Evolutionary conservation across 352 stramenopile species (phyloP).

Genomic region (Globisporangium abappressorium): DNA sequence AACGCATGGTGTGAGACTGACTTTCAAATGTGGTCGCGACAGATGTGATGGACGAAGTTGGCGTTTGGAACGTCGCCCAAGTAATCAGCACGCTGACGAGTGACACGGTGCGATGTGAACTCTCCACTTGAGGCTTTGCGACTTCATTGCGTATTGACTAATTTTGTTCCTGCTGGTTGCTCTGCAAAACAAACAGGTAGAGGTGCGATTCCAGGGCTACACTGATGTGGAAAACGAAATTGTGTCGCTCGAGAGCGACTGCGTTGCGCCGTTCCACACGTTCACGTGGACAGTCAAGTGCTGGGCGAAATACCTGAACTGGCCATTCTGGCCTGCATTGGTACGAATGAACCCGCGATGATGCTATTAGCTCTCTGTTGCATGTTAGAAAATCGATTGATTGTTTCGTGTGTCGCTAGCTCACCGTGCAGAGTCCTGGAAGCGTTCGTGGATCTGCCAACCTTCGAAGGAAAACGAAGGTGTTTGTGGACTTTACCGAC

Average conservation of each 20-base stretch:
- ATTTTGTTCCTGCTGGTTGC: not conserved
- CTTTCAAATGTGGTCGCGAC: not conserved
- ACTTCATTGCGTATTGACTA: not conserved
- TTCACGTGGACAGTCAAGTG: conserved; percentile 72
- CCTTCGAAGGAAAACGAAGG: conserved; percentile 26
- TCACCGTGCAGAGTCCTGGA: conserved; percentile 55
- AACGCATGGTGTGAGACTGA: not conserved
- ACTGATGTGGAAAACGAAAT: conserved; percentile 45
- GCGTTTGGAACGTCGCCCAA: conserved; percentile 12
- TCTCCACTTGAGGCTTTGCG: not conserved
- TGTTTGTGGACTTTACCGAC: conserved; percentile 60
- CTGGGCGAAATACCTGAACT: conserved; percentile 75
- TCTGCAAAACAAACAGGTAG: not conserved
- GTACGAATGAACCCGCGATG: conserved; percentile 19
- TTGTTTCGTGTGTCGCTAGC: not conserved
- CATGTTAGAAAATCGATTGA: no score
- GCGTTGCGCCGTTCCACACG: conserved; percentile 62
- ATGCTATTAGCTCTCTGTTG: no score
- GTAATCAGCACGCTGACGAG: not conserved
- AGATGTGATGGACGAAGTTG: conserved; percentile 16
- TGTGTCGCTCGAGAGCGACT: conserved; percentile 42
- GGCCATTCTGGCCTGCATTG: conserved; percentile 60
- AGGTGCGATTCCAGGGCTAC: conserved; percentile 63
- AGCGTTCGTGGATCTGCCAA: conserved; percentile 28
- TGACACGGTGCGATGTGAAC: conserved; percentile 1